phyloP scores from a whole-genome alignment of 768 basidiomycete genomes.

The Boletus reticuloceps region DNA sequence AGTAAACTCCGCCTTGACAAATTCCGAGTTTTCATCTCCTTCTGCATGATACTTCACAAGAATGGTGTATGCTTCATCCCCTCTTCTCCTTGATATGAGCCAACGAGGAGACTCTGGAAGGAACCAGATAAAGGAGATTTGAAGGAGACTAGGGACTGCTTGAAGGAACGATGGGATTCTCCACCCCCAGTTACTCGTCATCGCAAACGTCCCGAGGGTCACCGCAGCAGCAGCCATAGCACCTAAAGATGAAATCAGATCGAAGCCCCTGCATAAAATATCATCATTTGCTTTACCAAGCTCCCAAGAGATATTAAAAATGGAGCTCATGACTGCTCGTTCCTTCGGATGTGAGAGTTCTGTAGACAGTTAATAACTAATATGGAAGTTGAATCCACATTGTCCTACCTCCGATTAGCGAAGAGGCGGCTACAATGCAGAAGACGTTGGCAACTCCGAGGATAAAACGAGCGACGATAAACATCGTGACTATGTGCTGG shows the following conservation, averaged over 20 bases:
- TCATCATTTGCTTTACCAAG: neutral
- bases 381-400: neutral
- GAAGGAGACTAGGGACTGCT: slow-evolving; percentile 48
- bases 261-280: no score
- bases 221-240: slow-evolving; percentile 40
- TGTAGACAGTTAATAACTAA: neutral
- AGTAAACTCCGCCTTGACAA: slow-evolving; percentile 55
- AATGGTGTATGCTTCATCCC: slow-evolving; percentile 44
- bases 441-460: slow-evolving; percentile 12
- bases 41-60: slow-evolving; percentile 61
- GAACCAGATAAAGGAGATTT: slow-evolving; percentile 50
- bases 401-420: slow-evolving; percentile 16
- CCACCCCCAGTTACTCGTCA: slow-evolving; percentile 31
- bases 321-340: neutral
- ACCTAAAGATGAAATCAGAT: neutral
- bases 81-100: slow-evolving; percentile 55
- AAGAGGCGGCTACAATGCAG: slow-evolving; percentile 16
- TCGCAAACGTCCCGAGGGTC: slow-evolving; percentile 64
- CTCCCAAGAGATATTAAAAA: neutral
- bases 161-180: slow-evolving; percentile 43
- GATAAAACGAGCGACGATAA: slow-evolving; percentile 17
- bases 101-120: slow-evolving; percentile 63
- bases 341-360: slow-evolving; percentile 15
- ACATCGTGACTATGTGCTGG: slow-evolving; percentile 9
- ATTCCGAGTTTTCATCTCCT: slow-evolving; percentile 47